phyloP scores from a whole-genome alignment of 2,329 filamentous ascomycete species.

The Trichoderma asperellum region DNA sequence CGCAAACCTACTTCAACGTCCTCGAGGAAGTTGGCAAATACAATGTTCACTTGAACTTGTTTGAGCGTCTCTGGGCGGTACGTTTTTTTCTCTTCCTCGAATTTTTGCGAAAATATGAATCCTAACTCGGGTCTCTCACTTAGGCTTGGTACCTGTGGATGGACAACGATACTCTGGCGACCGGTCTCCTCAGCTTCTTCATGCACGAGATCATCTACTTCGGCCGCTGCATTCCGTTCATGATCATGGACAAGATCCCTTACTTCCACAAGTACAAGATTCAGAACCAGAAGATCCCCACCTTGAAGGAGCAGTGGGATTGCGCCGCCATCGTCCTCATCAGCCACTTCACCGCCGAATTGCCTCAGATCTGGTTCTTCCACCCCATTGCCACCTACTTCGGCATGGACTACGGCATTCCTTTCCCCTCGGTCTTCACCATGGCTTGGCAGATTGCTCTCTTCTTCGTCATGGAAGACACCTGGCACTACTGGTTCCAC shows the following conservation, averaged over 20 bases:
- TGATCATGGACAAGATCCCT: slow-evolving; percentile 86
- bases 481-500: slow-evolving; percentile 99
- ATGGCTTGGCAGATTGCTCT: slow-evolving; percentile 90
- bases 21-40: slow-evolving; percentile 67
- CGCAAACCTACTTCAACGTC: slow-evolving; percentile 58
- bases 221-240: slow-evolving; percentile 85
- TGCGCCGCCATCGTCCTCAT: slow-evolving; percentile 92
- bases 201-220: slow-evolving; percentile 97
- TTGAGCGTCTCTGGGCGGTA: slow-evolving; percentile 87
- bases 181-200: slow-evolving; percentile 94
- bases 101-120: background rate
- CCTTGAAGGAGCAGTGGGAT: slow-evolving; percentile 89
- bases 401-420: slow-evolving; percentile 84
- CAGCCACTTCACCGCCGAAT: slow-evolving; percentile 95
- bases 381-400: slow-evolving; percentile 94
- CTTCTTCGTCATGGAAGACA: slow-evolving; percentile 94
- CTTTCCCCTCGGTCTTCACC: slow-evolving; percentile 82
- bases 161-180: slow-evolving; percentile 96
- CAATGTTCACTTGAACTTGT: slow-evolving; percentile 84
- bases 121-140: background rate
- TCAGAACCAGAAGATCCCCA: slow-evolving; percentile 86
- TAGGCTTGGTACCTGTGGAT: slow-evolving; percentile 94
- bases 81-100: slow-evolving; percentile 40
- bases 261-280: slow-evolving; percentile 95
- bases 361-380: slow-evolving; percentile 99